These are phyloP conservation scores for Eustoma russellianum DNA, from an alignment of 257 asterid genomes.

Conservation along the genomic window DNA sequence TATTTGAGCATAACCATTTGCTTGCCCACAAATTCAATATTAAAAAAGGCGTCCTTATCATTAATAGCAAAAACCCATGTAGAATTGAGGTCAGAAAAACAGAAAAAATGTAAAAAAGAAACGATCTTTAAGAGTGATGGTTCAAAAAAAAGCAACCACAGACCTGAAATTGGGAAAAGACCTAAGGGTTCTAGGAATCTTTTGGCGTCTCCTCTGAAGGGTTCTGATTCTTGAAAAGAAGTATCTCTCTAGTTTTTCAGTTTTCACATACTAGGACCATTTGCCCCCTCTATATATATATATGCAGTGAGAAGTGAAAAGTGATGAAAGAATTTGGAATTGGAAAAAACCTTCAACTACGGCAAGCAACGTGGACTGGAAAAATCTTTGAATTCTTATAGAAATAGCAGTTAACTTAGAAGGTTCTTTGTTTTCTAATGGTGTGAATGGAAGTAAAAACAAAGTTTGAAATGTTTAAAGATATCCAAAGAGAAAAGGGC, in stretches of 20 bases:
- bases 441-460: conserved; percentile 21
- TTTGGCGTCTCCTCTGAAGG: neutral
- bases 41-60: too few relatives aligned
- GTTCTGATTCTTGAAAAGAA: neutral
- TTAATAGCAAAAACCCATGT: neutral
- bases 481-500: conserved; percentile 15
- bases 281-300: conserved; percentile 16
- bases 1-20: too few relatives aligned
- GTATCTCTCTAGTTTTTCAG: neutral
- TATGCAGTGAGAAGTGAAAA: neutral
- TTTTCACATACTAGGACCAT: conserved; percentile 1
- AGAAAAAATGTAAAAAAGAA: neutral
- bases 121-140: too few relatives aligned
- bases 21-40: too few relatives aligned
- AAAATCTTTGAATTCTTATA: conserved; percentile 20
- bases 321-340: neutral
- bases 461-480: neutral
- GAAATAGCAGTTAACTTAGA: conserved; percentile 4
- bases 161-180: conserved; percentile 30
- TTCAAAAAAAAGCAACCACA: conserved; percentile 8
- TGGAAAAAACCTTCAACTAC: conserved; percentile 20
- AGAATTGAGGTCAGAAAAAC: neutral
- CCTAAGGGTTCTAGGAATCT: conserved; percentile 3
- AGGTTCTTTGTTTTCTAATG: conserved; percentile 4
- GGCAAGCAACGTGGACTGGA: conserved; percentile 27